Evolutionary conservation across 2,329 filamentous ascomycete genomes (phyloP), one percentile per base, ranked within the genome.

Genomic region (Grosmannia penicillata): DNA sequence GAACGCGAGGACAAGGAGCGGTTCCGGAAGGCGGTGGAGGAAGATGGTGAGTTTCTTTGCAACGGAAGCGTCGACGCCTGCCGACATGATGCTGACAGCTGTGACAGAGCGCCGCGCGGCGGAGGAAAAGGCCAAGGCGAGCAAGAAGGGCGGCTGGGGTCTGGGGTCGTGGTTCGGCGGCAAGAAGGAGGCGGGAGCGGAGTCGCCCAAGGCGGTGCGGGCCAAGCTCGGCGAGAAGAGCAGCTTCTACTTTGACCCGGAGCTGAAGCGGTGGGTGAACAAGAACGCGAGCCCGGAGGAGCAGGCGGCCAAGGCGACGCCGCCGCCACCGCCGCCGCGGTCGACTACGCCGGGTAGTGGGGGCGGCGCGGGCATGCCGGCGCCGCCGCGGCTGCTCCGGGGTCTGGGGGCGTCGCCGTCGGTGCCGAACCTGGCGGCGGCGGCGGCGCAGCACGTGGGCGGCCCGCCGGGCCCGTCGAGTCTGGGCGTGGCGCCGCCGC

Each of bases 241-340:
- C 56, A 85, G 78, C 33, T 95, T 98, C 58, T 80, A 89, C 48
- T 98, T 91, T 52, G 91, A 98, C 53, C 82, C 86, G 3, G 83
- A 95, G n/a, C 71, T 94, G 37, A 93, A 93, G 65, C 86, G 91
- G 55, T 98, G 93, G 93, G 70, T 98, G 55, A 96, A 98, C 65
- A 95, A 95, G 66, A 95, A 94, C 55, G 75, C 75, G 10, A 78
- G 78, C 11, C 70, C 73, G 8, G 78, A 81, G 39, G 72, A 71
- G 31, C 61, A 62, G 8, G 63, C 69, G 21, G 63, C 71, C 4
- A 70, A 75, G 45, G 64, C 70, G 0, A 82, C 89, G 1, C 87
- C 91, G 1, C 87, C 86, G 5, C 84, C 91, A 2, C 91, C 91
- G 1, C 87, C 86, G 9, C 87, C 87, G 1, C 76, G 70, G 48